phyloP scores from a whole-genome alignment of 805 yeast species.

The Candida succiphila region DNA sequence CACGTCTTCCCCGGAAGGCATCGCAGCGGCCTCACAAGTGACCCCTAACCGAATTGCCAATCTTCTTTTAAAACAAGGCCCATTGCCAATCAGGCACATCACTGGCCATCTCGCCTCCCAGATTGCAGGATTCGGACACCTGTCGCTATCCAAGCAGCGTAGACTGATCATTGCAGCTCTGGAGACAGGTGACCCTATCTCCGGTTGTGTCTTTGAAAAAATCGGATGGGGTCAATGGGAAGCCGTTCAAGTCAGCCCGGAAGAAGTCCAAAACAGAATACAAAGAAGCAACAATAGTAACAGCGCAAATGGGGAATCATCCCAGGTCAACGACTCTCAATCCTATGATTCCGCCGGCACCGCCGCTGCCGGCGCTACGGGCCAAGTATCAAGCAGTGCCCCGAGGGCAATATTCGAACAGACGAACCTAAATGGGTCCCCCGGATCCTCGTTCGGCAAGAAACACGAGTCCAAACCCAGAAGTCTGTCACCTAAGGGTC shows the following conservation, averaged over 20 bases:
- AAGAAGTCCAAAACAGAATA: slow-evolving; percentile 14
- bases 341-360: background rate
- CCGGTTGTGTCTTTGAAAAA: slow-evolving; percentile 71
- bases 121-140: slow-evolving; percentile 68
- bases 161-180: slow-evolving; percentile 83
- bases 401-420: too few relatives aligned
- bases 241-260: slow-evolving; percentile 38
- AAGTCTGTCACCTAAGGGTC: slow-evolving; percentile 12
- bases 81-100: slow-evolving; percentile 82
- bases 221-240: slow-evolving; percentile 99
- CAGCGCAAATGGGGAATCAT: background rate
- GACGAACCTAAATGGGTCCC: background rate
- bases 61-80: slow-evolving; percentile 65
- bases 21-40: slow-evolving; percentile 78
- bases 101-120: slow-evolving; percentile 68
- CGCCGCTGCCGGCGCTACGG: background rate
- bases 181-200: slow-evolving; percentile 57
- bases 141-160: slow-evolving; percentile 82
- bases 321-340: background rate
- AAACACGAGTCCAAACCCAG: background rate
- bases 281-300: background rate
- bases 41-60: slow-evolving; percentile 72
- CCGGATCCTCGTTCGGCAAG: background rate
- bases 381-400: background rate
- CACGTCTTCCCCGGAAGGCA: slow-evolving; percentile 80